Evolutionary conservation across 345 rosid species (phyloP).

Genomic region (Camelina sativa): DNA sequence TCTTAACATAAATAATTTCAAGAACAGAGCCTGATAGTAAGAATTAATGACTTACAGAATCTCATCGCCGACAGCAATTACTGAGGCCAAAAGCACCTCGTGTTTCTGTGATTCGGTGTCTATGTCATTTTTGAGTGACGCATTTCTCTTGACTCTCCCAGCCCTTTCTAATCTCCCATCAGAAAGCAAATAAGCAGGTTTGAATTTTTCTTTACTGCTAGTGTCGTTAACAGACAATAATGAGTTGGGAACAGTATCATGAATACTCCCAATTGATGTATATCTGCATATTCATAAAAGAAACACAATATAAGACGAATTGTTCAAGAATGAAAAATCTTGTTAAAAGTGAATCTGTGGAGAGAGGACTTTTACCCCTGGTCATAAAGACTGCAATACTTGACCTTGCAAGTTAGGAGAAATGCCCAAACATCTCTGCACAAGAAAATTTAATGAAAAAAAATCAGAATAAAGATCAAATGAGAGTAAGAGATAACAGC

Average conservation of each 20-base stretch:
- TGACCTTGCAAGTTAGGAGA: constrained; percentile 86
- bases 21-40: constrained; percentile 18
- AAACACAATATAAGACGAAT: constrained; percentile 1
- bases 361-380: constrained; percentile 68
- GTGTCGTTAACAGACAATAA: constrained; percentile 58
- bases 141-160: constrained; percentile 76
- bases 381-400: constrained; percentile 96
- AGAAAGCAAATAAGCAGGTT: constrained; percentile 94
- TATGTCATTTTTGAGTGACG: constrained; percentile 50
- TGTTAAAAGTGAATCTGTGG: constrained; percentile 32
- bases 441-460: constrained; percentile 23
- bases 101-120: constrained; percentile 49
- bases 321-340: background rate
- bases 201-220: constrained; percentile 60
- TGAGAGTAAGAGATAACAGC: background rate
- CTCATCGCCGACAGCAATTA: constrained; percentile 93
- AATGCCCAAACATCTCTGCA: constrained; percentile 99
- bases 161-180: constrained; percentile 99
- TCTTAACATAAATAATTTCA: background rate
- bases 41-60: constrained; percentile 76
- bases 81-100: constrained; percentile 64
- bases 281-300: constrained; percentile 55
- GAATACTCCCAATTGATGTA: constrained; percentile 94
- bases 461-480: constrained; percentile 10
- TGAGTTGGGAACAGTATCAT: constrained; percentile 92